Evolutionary conservation across 805 yeast species (phyloP).

Genomic region (Candida ortonii): DNA sequence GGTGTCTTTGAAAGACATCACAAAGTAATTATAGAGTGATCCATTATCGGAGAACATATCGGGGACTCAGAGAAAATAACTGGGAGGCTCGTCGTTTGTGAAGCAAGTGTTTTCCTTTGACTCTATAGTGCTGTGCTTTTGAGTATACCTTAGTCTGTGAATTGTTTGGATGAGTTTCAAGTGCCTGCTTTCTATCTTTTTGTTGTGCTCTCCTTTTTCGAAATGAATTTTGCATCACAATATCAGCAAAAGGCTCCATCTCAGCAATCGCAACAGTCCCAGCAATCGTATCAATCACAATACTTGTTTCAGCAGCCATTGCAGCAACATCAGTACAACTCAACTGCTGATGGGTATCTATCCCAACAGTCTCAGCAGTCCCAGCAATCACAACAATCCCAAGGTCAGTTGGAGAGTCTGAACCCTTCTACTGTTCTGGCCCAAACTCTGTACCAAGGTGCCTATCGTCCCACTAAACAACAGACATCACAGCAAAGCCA

Average conservation of each 20-base stretch:
- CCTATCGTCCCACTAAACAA: conserved; percentile 34
- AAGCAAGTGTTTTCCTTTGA: no score
- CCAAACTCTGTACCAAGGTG: conserved; percentile 40
- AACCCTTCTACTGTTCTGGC: conserved; percentile 38
- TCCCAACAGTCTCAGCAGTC: conserved; percentile 26
- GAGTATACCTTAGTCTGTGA: no score
- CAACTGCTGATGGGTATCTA: conserved; percentile 22
- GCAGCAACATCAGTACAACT: conserved; percentile 18
- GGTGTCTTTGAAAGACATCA: no score
- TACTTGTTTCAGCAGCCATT: conserved; percentile 14
- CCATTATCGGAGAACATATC: no score
- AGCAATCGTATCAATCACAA: conserved; percentile 16
- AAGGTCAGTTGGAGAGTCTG: conserved; percentile 26
- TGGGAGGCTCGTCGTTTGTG: no score
- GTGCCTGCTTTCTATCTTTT: no score
- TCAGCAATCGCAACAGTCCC: conserved; percentile 21
- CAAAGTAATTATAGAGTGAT: no score
- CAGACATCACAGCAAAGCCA: conserved; percentile 26
- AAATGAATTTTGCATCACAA: conserved; percentile 19
- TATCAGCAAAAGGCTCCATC: conserved; percentile 14
- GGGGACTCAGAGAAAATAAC: no score
- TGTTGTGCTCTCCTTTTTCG: no score
- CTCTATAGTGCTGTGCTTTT: no score
- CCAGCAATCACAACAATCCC: conserved; percentile 22
- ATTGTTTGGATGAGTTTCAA: no score